Percentiles rank a stretch among this genome's conserved stretches.
phyloP scores from a whole-genome alignment of 1,284 basidiomycete species.

The Coriolopsis trogii region DNA sequence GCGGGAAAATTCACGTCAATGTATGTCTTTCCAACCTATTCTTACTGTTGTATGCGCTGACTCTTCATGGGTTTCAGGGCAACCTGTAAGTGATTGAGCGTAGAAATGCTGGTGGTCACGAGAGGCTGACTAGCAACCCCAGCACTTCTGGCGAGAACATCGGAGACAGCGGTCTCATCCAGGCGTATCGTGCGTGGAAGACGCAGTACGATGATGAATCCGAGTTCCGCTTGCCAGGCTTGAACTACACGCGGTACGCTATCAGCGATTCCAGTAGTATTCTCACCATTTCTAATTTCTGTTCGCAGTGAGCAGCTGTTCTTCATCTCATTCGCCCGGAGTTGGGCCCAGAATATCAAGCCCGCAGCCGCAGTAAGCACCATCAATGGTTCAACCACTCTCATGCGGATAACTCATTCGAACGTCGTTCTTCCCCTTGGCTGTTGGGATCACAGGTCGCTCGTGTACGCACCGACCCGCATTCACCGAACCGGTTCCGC shows the following conservation, averaged over 20 bases:
- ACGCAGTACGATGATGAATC: conserved; percentile 62
- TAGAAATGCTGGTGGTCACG: too few relatives aligned
- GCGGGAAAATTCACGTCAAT: conserved; percentile 83
- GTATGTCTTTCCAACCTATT: conserved; percentile 49
- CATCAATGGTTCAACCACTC: background rate
- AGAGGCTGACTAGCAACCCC: too few relatives aligned
- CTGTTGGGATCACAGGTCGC: conserved; percentile 59
- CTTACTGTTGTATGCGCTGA: background rate
- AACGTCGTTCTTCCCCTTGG: too few relatives aligned
- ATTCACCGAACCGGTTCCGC: conserved; percentile 80
- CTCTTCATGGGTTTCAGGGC: conserved; percentile 46
- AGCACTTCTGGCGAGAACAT: conserved; percentile 90
- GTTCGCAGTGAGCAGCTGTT: conserved; percentile 80
- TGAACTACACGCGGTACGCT: conserved; percentile 71
- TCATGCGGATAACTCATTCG: conserved; percentile 27
- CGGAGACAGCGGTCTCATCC: conserved; percentile 84
- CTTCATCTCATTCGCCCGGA: conserved; percentile 83
- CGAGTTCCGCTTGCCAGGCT: conserved; percentile 81
- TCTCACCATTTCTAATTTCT: background rate
- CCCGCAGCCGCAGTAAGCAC: conserved; percentile 68
- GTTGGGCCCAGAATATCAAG: conserved; percentile 78
- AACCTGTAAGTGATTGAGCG: conserved; percentile 65
- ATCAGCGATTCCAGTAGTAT: background rate
- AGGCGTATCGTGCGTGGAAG: conserved; percentile 89
- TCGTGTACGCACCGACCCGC: conserved; percentile 85